Evolutionary conservation across 2,329 filamentous ascomycete species (phyloP), one percentile per base, ranked within the genome.

Genomic region (Didymella segeticola): DNA sequence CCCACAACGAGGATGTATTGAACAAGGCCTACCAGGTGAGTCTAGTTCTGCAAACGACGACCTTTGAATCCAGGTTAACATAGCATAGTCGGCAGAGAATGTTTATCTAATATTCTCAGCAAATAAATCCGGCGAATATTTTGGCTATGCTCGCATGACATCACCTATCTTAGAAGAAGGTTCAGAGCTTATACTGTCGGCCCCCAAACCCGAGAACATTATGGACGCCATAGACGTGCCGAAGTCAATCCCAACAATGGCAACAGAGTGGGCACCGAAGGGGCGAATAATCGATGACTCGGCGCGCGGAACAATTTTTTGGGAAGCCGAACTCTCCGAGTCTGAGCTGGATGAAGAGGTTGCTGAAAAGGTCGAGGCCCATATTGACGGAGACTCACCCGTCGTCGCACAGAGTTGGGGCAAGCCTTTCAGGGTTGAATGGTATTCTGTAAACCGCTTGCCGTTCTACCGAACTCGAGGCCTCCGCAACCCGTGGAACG

Each of bases 81-180:
- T 46, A 8, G 33, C 7, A 26, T 54, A 96, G 92, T 79, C 81
- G 9, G 85, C 87, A 12, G 90, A 96, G 47, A 90, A 89, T 66
- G 93, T 98, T 1, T 97, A 93, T 68, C 80, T 98, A 25, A 86
- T 98, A 12, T 98, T 98, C 73, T 98, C 93, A 1, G 93, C 93
- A 11, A 98, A 98, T 75, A 97, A 97, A 69, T 97, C 93, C 0
- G 93, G 93, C 11, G 93, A 97, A 74, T 98, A 97, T 70, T 97
- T 95, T 76, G 93, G 93, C 17, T 97, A 96, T 69, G 93, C 93
- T 17, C 86, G 89, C 30, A 98, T 98, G 93, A 79, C 82, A 9
- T 96, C 93, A 19, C 80, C 86, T 4, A 96, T 97, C 66, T 87
- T 89, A 63, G 84, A 93, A 48, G 89, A 96, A 62, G 86, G 88